Conservation (phyloP, 2,329 filamentous ascomycete species). For the Penicillium corylophilum region DNA sequence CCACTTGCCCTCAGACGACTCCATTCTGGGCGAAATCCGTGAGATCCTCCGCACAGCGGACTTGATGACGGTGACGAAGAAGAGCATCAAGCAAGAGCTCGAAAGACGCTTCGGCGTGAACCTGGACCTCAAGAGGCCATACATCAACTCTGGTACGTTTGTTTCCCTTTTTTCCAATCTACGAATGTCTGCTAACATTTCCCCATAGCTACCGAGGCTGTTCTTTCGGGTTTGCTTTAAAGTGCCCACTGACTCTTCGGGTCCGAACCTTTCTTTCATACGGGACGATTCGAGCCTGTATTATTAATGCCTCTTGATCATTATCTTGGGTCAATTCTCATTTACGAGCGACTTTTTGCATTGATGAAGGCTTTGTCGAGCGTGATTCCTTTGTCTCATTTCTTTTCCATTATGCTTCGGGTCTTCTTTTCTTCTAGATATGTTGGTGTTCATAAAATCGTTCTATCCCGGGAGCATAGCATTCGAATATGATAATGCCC, state of each 20-base stretch:
- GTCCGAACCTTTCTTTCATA: neutral
- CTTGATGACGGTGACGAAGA: slow-evolving; percentile 98
- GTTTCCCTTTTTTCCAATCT: slow-evolving; percentile 9
- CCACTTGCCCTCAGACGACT: slow-evolving; percentile 82
- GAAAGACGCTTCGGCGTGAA: slow-evolving; percentile 86
- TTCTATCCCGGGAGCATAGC: slow-evolving; percentile 4
- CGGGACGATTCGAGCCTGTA: slow-evolving; percentile 11
- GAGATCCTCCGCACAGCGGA: slow-evolving; percentile 90
- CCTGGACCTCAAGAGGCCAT: slow-evolving; percentile 83
- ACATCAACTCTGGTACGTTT: slow-evolving; percentile 85
- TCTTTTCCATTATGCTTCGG: slow-evolving; percentile 3
- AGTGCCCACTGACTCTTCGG: neutral
- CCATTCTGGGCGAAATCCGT: slow-evolving; percentile 86
- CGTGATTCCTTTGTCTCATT: slow-evolving; percentile 8
- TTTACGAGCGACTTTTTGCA: slow-evolving; percentile 23
- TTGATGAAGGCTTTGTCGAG: slow-evolving; percentile 21
- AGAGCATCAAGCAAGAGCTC: slow-evolving; percentile 91
- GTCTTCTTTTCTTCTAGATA: slow-evolving; percentile 4
- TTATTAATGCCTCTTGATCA: slow-evolving; percentile 15
- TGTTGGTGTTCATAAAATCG: slow-evolving; percentile 13
- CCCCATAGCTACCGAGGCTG: slow-evolving; percentile 67
- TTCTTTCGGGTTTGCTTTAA: slow-evolving; percentile 73
- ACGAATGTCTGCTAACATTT: slow-evolving; percentile 21
- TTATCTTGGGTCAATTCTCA: neutral
- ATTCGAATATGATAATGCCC: slow-evolving; percentile 15